Base-by-base conservation (phyloP, 495 filamentous ascomycete species). In the Ramalina peruviana region DNA sequence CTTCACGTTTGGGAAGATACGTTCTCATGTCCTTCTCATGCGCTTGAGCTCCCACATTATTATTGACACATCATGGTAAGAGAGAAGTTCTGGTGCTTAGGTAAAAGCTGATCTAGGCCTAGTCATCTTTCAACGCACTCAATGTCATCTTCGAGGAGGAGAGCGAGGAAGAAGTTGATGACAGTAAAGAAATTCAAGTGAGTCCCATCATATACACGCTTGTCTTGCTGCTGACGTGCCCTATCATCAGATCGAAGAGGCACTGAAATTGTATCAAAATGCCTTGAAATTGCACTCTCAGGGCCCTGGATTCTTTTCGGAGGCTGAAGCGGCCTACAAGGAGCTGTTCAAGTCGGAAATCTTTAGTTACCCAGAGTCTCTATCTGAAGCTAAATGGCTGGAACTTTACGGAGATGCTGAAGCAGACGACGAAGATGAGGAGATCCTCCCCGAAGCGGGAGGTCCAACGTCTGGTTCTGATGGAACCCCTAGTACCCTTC, bases 201-300 rank as follows among this genome's bases (percentile, higher is more conserved):
- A 12, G 54, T 54, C 40, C 47, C 15, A 20, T 23, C 21, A 33
- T 7, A 10, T 33, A 33, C 7, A 13, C 30, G 9, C 30, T 7
- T 33, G 26, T 12, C 16, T 37, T 16, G 30, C 26, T 33, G 30
- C 30, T 33, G 30, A 33, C 9, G 0, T 33, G 5, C 2, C 7
- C 25, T 39, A 6, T 52, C n/a, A 4, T n/a, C n/a, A 90, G 73
- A 90, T 97, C 60, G 92, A 99, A 62, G 92, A 99, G 65, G 88
- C 92, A 25, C 68, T 99, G 52, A 97, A 96, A 67, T 79, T 90
- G 25, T 99, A 97, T 63, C 88, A 96, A 61, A 82, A 72, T 49
- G 92, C 92, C 20, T 69, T 99, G 25, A 95, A 90, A 62, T 78
- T 88, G 53, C 93, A 99, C 59, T 82, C 88, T 4, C 86, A 92